Evolutionary conservation across 257 asterid genomes (phyloP).

Genomic region (Solanum paucissectum): DNA sequence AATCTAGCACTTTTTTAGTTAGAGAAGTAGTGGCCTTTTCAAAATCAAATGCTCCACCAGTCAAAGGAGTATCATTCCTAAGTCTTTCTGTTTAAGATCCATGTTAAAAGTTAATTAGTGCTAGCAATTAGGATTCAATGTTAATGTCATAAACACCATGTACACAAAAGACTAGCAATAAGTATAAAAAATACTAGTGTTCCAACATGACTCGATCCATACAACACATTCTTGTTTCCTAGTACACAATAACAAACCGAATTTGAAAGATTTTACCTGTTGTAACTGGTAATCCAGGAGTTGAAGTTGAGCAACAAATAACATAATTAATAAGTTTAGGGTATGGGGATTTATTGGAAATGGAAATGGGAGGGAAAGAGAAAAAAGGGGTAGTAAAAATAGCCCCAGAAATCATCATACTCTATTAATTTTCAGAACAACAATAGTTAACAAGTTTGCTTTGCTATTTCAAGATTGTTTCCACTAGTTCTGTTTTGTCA

Average conservation of each 20-base stretch:
- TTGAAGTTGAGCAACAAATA: conserved; percentile 39
- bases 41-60: conserved; percentile 67
- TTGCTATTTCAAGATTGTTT: neutral
- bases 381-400: conserved; percentile 27
- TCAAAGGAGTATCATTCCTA: conserved; percentile 29
- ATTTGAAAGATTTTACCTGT: conserved; percentile 27
- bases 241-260: neutral
- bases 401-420: conserved; percentile 27
- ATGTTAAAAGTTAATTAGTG: neutral
- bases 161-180: neutral
- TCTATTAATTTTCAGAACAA: neutral
- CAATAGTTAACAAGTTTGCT: neutral
- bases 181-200: neutral
- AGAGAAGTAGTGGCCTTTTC: conserved; percentile 50
- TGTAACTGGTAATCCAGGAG: conserved; percentile 28
- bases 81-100: conserved; percentile 21
- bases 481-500: neutral
- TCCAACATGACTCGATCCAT: neutral
- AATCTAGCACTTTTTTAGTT: conserved; percentile 35
- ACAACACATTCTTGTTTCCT: neutral
- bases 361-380: conserved; percentile 24
- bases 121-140: neutral
- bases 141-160: neutral
- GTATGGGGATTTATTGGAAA: conserved; percentile 22
- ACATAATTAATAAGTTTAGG: conserved; percentile 7